Evolutionary conservation across 805 yeast species (phyloP), one percentile per base, ranked within the genome.

Genomic region (Monosporozyma siamensis): DNA sequence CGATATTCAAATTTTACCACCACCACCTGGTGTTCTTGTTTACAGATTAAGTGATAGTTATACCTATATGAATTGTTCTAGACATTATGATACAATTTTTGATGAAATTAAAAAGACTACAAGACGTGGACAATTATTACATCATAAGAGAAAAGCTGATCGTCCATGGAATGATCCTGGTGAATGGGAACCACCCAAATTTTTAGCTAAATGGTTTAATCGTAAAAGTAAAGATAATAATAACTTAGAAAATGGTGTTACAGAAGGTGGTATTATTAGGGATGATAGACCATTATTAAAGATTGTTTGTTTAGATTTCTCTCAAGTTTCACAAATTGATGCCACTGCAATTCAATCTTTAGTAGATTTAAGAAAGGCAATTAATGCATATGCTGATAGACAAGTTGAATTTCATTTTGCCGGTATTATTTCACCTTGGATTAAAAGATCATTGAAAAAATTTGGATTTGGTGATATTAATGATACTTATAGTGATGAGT

Each of bases 151-250:
- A 44, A 56, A 68, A 52, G 50, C 68, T 44, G 80, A 81, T 44
- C 74, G 88, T 49, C 89, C 95, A 15, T 89, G 96, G 95, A 88
- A 88, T 58, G 90, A 88, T 55, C 88, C 88, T 14, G 94, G 94
- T 48, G 53, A 56, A 38, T 61, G 59, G 61, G 52, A 55, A 37
- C 84, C 77, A 26, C 65, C 69, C 26, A 47, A 47, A 2, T 56
- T 59, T 17, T 34, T 52, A 23, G 54, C 53, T 26, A 35, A 17
- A 20, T 25, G 21, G 23, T 32, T 32, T 25, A 30, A 53, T 55
- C 26, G 52, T 15, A 53, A n/a, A n/a, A n/a, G n/a, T n/a, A n/a
- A n/a, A n/a, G n/a, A n/a, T n/a, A n/a, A n/a, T n/a, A n/a, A n/a
- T 23, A 12, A 21, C 7, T 34, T 40, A 29, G 43, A 40, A 11